These are phyloP conservation scores for Calonectria hawksworthii DNA, from an alignment of 2,329 filamentous ascomycete species.

Conservation along the genomic window DNA sequence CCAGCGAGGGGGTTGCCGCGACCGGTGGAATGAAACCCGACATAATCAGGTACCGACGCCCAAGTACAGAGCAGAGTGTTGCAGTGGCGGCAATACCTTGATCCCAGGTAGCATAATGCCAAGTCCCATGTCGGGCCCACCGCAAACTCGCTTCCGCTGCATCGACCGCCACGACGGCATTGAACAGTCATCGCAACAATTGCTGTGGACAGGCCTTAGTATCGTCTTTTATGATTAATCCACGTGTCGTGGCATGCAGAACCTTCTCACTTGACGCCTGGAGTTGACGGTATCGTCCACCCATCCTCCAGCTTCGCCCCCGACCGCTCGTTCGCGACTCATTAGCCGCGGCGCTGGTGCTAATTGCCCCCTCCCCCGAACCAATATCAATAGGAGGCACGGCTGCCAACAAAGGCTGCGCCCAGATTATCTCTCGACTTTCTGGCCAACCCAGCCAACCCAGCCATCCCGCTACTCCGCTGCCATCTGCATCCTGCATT, in stretches of 20 bases:
- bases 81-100: conserved; percentile 1
- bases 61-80: neutral
- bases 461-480: neutral
- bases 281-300: neutral
- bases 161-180: conserved; percentile 37
- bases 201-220: conserved; percentile 19
- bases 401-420: conserved; percentile 19
- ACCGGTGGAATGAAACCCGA: conserved; percentile 20
- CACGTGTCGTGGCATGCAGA: conserved; percentile 25
- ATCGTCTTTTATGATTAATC: conserved; percentile 23
- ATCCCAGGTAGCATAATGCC: conserved; percentile 23
- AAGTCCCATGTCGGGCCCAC: conserved; percentile 32
- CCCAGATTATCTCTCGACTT: conserved; percentile 9
- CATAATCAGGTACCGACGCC: conserved; percentile 14
- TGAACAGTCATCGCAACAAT: conserved; percentile 32
- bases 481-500: neutral
- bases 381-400: conserved; percentile 25
- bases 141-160: conserved; percentile 36
- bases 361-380: conserved; percentile 26
- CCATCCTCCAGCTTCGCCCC: conserved; percentile 23
- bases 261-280: neutral
- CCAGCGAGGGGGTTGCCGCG: conserved; percentile 9
- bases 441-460: neutral
- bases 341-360: conserved; percentile 40
- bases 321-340: conserved; percentile 24